Conservation (phyloP, 1,284 basidiomycete genomes). For the Fomitopsis schrenkii region DNA sequence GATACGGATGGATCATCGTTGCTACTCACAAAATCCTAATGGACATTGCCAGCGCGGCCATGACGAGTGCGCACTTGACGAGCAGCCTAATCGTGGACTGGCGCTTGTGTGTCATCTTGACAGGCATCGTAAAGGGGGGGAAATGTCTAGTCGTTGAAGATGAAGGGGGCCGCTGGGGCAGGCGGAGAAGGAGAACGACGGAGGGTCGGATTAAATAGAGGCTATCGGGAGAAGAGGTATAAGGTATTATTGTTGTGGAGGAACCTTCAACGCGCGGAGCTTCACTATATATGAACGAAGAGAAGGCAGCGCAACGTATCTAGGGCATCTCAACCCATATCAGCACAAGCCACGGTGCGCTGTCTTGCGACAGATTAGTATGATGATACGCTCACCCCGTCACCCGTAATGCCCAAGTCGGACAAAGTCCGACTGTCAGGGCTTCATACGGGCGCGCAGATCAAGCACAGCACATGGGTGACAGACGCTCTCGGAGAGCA, state of each 20-base stretch:
- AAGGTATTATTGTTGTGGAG: neutral
- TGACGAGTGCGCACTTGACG: slow-evolving; percentile 1
- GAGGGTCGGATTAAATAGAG: neutral
- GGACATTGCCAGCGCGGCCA: neutral
- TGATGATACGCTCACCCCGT: neutral
- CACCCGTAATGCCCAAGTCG: neutral
- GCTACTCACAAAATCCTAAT: neutral
- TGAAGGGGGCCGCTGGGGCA: neutral
- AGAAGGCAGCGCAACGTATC: neutral
- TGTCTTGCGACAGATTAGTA: neutral
- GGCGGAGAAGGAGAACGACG: neutral
- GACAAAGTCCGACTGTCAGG: neutral
- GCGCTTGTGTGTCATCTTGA: neutral
- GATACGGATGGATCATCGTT: neutral
- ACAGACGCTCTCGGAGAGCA: no score
- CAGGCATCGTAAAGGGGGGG: neutral
- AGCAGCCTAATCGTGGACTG: neutral
- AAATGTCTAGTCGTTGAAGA: neutral
- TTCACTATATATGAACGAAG: neutral
- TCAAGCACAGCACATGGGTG: neutral
- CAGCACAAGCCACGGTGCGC: neutral
- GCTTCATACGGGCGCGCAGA: neutral
- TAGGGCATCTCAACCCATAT: neutral
- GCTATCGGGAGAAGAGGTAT: neutral
- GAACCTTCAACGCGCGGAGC: neutral